A percentile compares a stretch with the other conserved stretches of the same genome.
Conservation (phyloP, 1,284 basidiomycete genomes). For the Exobasidium cylindrosporum region DNA sequence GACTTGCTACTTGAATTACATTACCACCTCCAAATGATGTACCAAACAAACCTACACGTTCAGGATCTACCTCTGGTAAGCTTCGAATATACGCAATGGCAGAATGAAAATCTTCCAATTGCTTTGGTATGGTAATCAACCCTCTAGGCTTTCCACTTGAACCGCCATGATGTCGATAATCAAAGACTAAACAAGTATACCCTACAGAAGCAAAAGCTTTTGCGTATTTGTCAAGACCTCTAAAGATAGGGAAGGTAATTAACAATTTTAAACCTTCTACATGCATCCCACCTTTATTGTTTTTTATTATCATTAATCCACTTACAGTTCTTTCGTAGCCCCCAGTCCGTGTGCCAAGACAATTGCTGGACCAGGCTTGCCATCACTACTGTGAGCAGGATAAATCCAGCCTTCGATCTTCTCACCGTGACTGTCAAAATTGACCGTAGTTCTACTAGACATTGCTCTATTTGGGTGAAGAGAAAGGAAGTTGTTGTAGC, state of each 20-base stretch:
- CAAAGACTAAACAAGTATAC: conserved; percentile 36
- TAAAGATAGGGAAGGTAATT: no score
- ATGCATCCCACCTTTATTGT: no score
- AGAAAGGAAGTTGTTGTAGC: no score
- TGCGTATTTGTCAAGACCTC: conserved; percentile 29
- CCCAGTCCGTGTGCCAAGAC: conserved; percentile 41
- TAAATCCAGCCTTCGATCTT: no score
- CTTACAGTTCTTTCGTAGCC: conserved; percentile 32
- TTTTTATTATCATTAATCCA: no score
- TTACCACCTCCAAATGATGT: conserved; percentile 45
- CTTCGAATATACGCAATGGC: conserved; percentile 24
- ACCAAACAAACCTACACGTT: conserved; percentile 38
- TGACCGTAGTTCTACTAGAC: no score
- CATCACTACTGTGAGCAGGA: no score
- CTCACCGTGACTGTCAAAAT: no score
- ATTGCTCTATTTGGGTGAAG: no score
- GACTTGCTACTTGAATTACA: conserved; percentile 33
- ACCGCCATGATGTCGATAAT: conserved; percentile 38
- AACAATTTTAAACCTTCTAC: no score
- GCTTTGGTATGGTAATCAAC: conserved; percentile 28
- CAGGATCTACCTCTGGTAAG: conserved; percentile 23
- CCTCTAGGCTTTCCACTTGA: conserved; percentile 30
- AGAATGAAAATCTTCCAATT: conserved; percentile 37
- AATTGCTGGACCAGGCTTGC: conserved; percentile 28
- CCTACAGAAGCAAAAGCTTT: conserved; percentile 28